Evolutionary conservation across 176 grass and related monocot genomes (phyloP).

Genomic region (Pontederia crassipes): DNA sequence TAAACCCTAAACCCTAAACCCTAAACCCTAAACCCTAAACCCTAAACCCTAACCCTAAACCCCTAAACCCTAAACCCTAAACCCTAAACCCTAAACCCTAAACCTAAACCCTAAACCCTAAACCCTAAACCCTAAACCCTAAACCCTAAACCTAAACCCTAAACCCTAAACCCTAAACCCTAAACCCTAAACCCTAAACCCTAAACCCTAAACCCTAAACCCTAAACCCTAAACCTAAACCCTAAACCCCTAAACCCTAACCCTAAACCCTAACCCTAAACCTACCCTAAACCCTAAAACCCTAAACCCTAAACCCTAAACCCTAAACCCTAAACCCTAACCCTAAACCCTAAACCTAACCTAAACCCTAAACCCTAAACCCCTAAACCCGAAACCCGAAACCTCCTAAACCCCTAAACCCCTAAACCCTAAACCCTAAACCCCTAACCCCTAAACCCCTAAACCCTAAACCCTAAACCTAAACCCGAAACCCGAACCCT

Average conservation of each 20-base stretch:
- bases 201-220: slow-evolving; percentile 18
- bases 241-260: no score
- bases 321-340: slow-evolving; percentile 20
- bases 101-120: slow-evolving; percentile 17
- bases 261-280: slow-evolving; percentile 16
- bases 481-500: slow-evolving; percentile 19
- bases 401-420: no score
- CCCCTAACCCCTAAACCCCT: no score
- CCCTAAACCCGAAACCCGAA: no score
- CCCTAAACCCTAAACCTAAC: slow-evolving; percentile 20
- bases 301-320: slow-evolving; percentile 20
- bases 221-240: slow-evolving; percentile 21
- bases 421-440: slow-evolving; percentile 19
- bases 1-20: slow-evolving; percentile 11
- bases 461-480: slow-evolving; percentile 24
- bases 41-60: no score
- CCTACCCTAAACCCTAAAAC: slow-evolving; percentile 22
- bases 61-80: slow-evolving; percentile 12
- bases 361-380: slow-evolving; percentile 19
- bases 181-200: slow-evolving; percentile 20
- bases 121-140: slow-evolving; percentile 26
- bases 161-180: slow-evolving; percentile 20
- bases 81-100: slow-evolving; percentile 11
- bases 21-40: slow-evolving; percentile 22
- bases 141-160: slow-evolving; percentile 21